Conservation (phyloP, 192 early-diverging fungal species). For the Lobosporangium transversale region DNA sequence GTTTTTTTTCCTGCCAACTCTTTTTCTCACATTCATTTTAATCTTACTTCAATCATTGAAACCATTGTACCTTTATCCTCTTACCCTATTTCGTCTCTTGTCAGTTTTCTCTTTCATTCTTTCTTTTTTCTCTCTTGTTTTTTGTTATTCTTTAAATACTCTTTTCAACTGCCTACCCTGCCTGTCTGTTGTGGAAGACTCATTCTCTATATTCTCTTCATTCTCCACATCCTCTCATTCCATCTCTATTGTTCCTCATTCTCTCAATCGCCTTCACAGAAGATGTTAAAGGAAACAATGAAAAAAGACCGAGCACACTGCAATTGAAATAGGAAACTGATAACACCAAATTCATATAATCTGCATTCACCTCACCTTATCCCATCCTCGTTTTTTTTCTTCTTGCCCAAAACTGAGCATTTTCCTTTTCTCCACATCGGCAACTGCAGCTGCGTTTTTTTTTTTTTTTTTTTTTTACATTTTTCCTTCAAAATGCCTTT, state of each 20-base stretch:
- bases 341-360: no score
- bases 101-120: background rate
- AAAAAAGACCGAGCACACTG: no score
- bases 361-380: no score
- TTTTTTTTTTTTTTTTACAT: background rate
- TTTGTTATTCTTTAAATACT: background rate
- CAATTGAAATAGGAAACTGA: no score
- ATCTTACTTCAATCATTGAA: background rate
- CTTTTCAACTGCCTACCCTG: background rate
- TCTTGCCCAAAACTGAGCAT: no score
- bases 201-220: no score
- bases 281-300: no score
- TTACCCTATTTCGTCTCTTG: background rate
- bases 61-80: background rate
- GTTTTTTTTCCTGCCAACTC: background rate
- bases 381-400: no score
- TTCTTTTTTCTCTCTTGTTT: constrained; percentile 5
- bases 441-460: background rate
- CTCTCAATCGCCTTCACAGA: no score
- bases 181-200: no score
- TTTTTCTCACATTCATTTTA: background rate
- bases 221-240: no score
- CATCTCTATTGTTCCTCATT: background rate
- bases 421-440: background rate
- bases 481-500: constrained; percentile 11